Percentiles rank a stretch among this genome's conserved stretches.
These are phyloP conservation scores for Cystofilobasidium capitatum DNA, from an alignment of 768 basidiomycete species.

Conservation along the genomic window DNA sequence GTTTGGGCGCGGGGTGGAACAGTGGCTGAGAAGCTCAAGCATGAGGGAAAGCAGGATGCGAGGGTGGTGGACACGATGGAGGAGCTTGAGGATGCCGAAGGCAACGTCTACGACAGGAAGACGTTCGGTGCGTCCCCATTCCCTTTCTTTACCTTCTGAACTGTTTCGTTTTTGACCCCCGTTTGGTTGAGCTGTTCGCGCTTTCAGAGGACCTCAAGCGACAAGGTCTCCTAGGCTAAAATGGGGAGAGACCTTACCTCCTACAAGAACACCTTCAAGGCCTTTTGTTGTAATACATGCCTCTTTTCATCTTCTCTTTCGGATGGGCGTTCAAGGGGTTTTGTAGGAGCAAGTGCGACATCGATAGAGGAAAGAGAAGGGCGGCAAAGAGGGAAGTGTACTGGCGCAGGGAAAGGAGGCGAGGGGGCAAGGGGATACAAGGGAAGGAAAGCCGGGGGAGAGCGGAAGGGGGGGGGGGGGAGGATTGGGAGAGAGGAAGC, in stretches of 20 bases:
- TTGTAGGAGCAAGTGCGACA: no score
- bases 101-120: conserved; percentile 95
- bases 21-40: conserved; percentile 97
- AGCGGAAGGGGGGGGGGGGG: no score
- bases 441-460: no score
- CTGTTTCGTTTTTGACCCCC: not conserved
- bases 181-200: not conserved
- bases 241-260: no score
- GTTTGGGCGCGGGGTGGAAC: not conserved
- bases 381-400: not conserved
- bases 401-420: not conserved
- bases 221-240: conserved; percentile 63
- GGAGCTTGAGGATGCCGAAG: conserved; percentile 95
- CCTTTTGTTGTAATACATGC: no score
- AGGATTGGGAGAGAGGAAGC: no score
- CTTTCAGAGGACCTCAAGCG: conserved; percentile 73
- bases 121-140: conserved; percentile 50
- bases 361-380: not conserved
- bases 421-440: no score
- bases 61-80: conserved; percentile 92
- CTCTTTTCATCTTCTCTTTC: no score
- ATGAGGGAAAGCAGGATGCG: conserved; percentile 89
- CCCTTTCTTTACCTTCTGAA: conserved; percentile 1
- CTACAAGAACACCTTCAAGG: no score
- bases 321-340: no score